These are phyloP conservation scores for Perilla frutescens DNA, from an alignment of 257 asterid species.

Conservation along the genomic window DNA sequence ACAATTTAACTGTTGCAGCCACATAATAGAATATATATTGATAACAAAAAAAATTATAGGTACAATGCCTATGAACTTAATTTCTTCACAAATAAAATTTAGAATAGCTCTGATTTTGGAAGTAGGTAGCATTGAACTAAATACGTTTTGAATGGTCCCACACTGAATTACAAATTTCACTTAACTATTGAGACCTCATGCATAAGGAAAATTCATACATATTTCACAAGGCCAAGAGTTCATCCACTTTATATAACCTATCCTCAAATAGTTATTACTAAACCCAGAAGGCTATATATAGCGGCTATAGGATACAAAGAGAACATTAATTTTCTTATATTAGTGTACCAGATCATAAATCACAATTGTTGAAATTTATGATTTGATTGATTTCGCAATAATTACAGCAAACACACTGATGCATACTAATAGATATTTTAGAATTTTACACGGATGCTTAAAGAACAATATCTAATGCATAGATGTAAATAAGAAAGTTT, in stretches of 20 bases:
- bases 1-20: background rate
- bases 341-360: background rate
- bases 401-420: background rate
- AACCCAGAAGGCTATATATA: background rate
- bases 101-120: background rate
- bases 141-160: background rate
- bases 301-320: slow-evolving; percentile 4
- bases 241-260: slow-evolving; percentile 25
- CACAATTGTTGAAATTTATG: background rate
- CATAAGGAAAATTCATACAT: slow-evolving; percentile 10
- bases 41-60: background rate
- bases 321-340: background rate
- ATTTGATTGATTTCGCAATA: background rate
- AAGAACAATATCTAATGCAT: slow-evolving; percentile 7
- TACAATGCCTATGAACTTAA: background rate
- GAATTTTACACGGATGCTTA: background rate
- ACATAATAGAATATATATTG: background rate
- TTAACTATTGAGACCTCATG: background rate
- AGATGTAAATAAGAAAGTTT: slow-evolving; percentile 3
- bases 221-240: slow-evolving; percentile 11
- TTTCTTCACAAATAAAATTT: background rate
- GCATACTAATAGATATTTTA: background rate
- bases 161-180: slow-evolving; percentile 2
- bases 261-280: slow-evolving; percentile 6
- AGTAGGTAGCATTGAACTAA: slow-evolving; percentile 21